phyloP scores from a whole-genome alignment of 148 eudicot species.

The Vaccinium myrtillus region DNA sequence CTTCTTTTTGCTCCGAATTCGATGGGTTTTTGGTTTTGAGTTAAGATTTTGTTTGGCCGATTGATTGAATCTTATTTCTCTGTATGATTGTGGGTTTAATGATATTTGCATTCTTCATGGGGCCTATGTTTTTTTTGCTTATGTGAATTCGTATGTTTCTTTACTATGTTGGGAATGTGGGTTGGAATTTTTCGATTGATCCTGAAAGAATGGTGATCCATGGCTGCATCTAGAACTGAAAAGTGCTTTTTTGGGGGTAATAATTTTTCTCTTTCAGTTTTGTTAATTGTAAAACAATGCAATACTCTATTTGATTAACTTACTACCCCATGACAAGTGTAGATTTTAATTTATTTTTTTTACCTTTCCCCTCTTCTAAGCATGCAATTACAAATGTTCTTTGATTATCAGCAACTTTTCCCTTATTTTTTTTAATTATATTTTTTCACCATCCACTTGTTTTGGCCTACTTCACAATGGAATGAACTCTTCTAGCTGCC shows the following conservation, averaged over 20 bases:
- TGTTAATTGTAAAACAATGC: not conserved
- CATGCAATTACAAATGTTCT: not conserved
- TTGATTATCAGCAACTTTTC: not conserved
- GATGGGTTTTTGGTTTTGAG: not conserved
- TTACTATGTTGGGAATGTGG: not conserved
- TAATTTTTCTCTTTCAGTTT: not conserved
- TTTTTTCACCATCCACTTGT: not conserved
- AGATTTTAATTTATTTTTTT: not conserved
- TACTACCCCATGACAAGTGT: not conserved
- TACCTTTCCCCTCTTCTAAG: not conserved
- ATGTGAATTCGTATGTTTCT: not conserved
- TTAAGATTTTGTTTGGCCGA: not conserved
- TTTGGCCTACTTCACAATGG: not conserved
- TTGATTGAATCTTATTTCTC: slow-evolving; percentile 1
- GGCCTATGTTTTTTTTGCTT: not conserved
- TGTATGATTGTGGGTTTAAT: not conserved
- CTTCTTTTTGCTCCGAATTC: not conserved
- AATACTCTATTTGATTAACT: not conserved
- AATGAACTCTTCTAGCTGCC: no score
- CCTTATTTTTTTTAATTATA: not conserved
- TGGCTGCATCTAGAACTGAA: not conserved
- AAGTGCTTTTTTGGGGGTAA: not conserved
- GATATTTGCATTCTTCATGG: not conserved
- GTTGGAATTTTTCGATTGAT: not conserved
- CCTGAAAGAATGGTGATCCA: not conserved